phyloP scores from a whole-genome alignment of 1,284 basidiomycete genomes.

The Apiotrichum laibachii region DNA sequence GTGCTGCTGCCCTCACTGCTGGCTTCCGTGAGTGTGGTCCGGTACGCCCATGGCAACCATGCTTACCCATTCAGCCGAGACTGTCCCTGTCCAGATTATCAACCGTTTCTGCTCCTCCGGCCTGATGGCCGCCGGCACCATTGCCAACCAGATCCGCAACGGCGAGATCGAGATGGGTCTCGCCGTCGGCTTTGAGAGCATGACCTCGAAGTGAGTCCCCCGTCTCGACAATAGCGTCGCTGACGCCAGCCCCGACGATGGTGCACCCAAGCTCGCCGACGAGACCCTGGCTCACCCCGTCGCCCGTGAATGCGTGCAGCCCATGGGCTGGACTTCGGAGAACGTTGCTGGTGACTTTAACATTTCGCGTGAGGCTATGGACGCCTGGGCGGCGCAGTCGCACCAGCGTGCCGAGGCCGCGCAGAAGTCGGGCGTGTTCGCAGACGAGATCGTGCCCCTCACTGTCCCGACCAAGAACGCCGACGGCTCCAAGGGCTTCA shows the following conservation, averaged over 20 bases:
- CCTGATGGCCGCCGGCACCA: conserved; percentile 63
- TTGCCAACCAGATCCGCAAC: conserved; percentile 79
- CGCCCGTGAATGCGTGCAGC: conserved; percentile 85
- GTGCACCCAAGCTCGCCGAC: conserved; percentile 71
- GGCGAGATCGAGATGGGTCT: conserved; percentile 93
- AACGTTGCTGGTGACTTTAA: conserved; percentile 84
- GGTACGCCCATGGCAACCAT: no score
- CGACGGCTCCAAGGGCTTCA: conserved; percentile 54
- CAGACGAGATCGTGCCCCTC: conserved; percentile 84
- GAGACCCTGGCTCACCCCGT: conserved; percentile 70
- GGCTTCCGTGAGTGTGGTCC: conserved; percentile 17
- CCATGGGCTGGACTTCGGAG: conserved; percentile 97
- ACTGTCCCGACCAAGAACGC: conserved; percentile 52
- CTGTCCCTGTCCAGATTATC: conserved; percentile 74
- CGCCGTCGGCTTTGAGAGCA: conserved; percentile 88
- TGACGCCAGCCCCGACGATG: conserved; percentile 68
- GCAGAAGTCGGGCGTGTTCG: conserved; percentile 85
- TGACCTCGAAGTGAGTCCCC: conserved; percentile 63
- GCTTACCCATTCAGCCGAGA: conserved; percentile 18
- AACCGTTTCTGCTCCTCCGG: conserved; percentile 96
- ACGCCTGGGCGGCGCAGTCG: conserved; percentile 76
- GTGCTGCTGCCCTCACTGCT: conserved; percentile 17
- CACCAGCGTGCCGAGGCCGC: conserved; percentile 82
- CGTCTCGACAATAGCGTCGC: conserved; percentile 63
- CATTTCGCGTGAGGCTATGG: conserved; percentile 78